Percentiles rank a stretch among this genome's conserved stretches.
Conservation (phyloP, 257 asterid genomes). For the Nicotiana benthamiana region DNA sequence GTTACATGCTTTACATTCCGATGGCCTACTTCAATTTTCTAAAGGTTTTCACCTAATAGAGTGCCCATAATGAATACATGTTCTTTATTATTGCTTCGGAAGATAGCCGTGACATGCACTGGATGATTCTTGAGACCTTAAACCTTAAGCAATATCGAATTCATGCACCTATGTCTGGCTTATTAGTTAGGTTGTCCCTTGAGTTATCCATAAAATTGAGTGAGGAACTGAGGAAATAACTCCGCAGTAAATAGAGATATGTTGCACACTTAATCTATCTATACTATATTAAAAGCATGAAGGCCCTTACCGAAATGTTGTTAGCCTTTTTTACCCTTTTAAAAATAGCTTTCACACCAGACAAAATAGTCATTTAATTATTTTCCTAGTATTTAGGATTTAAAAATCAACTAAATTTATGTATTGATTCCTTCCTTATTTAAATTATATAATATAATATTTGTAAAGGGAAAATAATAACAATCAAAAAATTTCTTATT, state of each 20-base stretch:
- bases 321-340: no score
- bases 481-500: no score
- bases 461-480: no score
- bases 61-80: not conserved
- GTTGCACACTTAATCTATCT: not conserved
- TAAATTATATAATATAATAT: no score
- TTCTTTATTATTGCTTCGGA: not conserved
- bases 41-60: not conserved
- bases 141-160: not conserved
- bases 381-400: no score
- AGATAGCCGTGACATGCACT: not conserved
- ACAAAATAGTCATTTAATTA: no score
- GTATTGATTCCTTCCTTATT: no score
- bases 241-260: not conserved
- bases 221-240: not conserved
- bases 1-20: not conserved
- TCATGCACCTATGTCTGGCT: constrained; percentile 2
- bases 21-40: not conserved
- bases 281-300: no score
- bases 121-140: not conserved
- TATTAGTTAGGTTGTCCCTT: not conserved
- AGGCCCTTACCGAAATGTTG: no score
- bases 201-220: not conserved
- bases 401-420: no score
- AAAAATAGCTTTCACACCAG: no score